Evolutionary conservation across 495 filamentous ascomycete genomes (phyloP).

Genomic region (Durotheca rogersii): DNA sequence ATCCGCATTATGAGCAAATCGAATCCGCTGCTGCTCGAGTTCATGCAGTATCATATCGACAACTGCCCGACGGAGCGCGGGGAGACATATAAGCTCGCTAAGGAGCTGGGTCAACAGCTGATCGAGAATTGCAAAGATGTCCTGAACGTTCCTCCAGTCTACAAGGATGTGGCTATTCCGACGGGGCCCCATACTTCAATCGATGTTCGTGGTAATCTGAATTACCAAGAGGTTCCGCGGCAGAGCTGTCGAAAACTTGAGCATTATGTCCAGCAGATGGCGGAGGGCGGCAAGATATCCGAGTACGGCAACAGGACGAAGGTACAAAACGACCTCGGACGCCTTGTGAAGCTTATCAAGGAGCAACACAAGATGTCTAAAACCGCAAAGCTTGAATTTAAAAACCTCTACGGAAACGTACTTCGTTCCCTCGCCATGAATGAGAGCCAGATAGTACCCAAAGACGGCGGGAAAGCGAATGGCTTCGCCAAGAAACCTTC

Average conservation of each 20-base stretch:
- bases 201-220: slow-evolving; percentile 84
- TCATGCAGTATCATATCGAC: slow-evolving; percentile 99
- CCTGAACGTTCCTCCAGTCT: slow-evolving; percentile 75
- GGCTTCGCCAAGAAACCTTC: slow-evolving; percentile 64
- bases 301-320: slow-evolving; percentile 98
- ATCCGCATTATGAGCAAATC: slow-evolving; percentile 99
- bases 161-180: slow-evolving; percentile 91
- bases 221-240: slow-evolving; percentile 85
- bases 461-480: slow-evolving; percentile 64
- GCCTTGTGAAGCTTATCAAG: slow-evolving; percentile 95
- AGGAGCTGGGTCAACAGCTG: slow-evolving; percentile 90
- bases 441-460: slow-evolving; percentile 91
- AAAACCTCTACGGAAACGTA: slow-evolving; percentile 87
- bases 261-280: slow-evolving; percentile 98
- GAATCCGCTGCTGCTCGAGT: slow-evolving; percentile 90
- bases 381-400: slow-evolving; percentile 91
- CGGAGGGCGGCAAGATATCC: slow-evolving; percentile 94
- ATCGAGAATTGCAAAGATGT: slow-evolving; percentile 98
- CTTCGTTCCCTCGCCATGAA: slow-evolving; percentile 93
- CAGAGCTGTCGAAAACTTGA: slow-evolving; percentile 93
- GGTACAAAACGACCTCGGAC: slow-evolving; percentile 90
- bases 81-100: slow-evolving; percentile 95
- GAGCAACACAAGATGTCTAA: slow-evolving; percentile 97
- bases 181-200: slow-evolving; percentile 89
- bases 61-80: slow-evolving; percentile 95